Evolutionary conservation across 2,329 filamentous ascomycete species (phyloP).

Genomic region (Aspergillus candidus): DNA sequence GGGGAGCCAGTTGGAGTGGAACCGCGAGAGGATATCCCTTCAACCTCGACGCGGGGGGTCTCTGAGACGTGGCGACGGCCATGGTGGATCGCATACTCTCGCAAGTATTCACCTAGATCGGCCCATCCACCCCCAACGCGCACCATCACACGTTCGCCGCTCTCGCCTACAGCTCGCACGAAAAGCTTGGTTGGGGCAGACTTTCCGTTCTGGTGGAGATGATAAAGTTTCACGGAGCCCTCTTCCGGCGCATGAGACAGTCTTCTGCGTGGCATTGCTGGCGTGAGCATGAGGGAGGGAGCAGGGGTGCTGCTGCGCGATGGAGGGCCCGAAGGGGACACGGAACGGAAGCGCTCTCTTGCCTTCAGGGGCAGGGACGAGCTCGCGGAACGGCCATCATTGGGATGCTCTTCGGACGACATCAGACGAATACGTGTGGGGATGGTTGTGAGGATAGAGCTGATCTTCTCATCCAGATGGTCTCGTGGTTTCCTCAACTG

Average conservation of each 20-base stretch:
- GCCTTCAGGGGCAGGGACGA: slow-evolving; percentile 29
- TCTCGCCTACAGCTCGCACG: slow-evolving; percentile 84
- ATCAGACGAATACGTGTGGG: slow-evolving; percentile 73
- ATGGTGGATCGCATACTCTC: slow-evolving; percentile 89
- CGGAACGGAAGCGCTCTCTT: slow-evolving; percentile 39
- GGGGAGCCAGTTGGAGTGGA: slow-evolving; percentile 25
- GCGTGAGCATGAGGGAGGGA: slow-evolving; percentile 64
- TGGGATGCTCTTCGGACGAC: slow-evolving; percentile 39
- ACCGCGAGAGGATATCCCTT: slow-evolving; percentile 39
- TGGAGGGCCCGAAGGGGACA: slow-evolving; percentile 28
- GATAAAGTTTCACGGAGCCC: slow-evolving; percentile 83
- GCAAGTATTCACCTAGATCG: slow-evolving; percentile 87
- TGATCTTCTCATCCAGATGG: slow-evolving; percentile 73
- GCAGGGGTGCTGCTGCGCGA: slow-evolving; percentile 53
- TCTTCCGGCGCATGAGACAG: slow-evolving; percentile 42
- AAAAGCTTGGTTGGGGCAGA: slow-evolving; percentile 90
- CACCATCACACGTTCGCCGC: slow-evolving; percentile 92
- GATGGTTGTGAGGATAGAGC: slow-evolving; percentile 68
- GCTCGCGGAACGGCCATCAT: slow-evolving; percentile 24
- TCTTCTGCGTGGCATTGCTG: slow-evolving; percentile 40
- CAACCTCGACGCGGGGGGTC: slow-evolving; percentile 49
- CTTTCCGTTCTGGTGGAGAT: slow-evolving; percentile 76
- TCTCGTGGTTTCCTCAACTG: slow-evolving; percentile 50
- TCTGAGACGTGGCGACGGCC: slow-evolving; percentile 61
- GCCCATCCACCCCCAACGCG: slow-evolving; percentile 98